A percentile compares a stretch with the other conserved stretches of the same genome.
Evolutionary conservation across 1,139 yeast species (phyloP).

Genomic region (Schwanniomyces etchellsii): DNA sequence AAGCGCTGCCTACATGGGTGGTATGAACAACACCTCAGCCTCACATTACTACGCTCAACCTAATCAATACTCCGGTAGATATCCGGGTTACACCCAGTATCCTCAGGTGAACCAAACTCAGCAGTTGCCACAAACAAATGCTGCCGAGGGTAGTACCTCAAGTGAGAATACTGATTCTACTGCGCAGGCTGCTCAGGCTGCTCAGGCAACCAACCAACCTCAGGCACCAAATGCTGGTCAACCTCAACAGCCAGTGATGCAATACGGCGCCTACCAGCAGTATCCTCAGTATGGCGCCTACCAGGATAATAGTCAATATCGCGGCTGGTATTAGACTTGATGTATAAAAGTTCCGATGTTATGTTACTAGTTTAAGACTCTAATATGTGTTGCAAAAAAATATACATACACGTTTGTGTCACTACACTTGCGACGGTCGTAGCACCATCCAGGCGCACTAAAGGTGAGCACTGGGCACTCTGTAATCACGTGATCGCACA

Average conservation of each 20-base stretch:
- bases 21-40: slow-evolving; percentile 15
- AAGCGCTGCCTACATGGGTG: slow-evolving; percentile 12
- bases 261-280: slow-evolving; percentile 44
- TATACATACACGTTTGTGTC: too few species aligned
- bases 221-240: slow-evolving; percentile 18
- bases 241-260: slow-evolving; percentile 34
- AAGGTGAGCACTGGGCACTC: too few species aligned
- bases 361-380: not conserved
- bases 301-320: slow-evolving; percentile 40
- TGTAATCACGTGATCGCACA: slow-evolving; percentile 1
- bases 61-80: slow-evolving; percentile 31
- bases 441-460: too few species aligned
- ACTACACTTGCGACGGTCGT: too few species aligned
- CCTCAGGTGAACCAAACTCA: slow-evolving; percentile 18
- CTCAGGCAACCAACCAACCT: slow-evolving; percentile 11
- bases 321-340: slow-evolving; percentile 26
- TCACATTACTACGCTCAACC: slow-evolving; percentile 32
- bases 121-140: not conserved
- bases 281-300: slow-evolving; percentile 46
- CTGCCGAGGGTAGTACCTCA: slow-evolving; percentile 1
- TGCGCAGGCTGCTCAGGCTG: slow-evolving; percentile 3
- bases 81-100: slow-evolving; percentile 34
- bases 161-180: slow-evolving; percentile 8
- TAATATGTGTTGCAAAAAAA: too few species aligned
- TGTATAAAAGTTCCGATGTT: not conserved